Base-by-base conservation (phyloP, 257 asterid genomes). In the Ehretia macrophylla region DNA sequence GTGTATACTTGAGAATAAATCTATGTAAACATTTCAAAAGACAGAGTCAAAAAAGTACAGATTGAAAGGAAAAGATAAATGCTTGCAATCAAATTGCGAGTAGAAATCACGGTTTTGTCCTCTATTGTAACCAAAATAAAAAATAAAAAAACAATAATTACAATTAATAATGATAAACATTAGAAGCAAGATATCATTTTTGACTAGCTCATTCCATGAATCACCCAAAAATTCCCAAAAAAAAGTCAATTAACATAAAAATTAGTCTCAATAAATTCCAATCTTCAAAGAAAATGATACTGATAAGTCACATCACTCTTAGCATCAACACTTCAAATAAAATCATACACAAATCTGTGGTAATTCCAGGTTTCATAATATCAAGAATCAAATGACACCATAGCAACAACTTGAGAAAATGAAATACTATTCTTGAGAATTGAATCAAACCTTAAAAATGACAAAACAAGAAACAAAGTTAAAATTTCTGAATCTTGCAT, bases 11-110 rank as follows among this genome's bases (percentile, higher is more conserved):
- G 17, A 47, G 13, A 68, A 54, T 46, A 79, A 77, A 70, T 74
- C 94, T 87, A 77, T 45, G 14, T 21, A 58, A 14, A 35, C 59
- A 46, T 46, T 45, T 27, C 17, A 44, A 23, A 27, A 51, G 6
- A 42, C 8, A 42, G 11, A 69, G 55, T 62, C 5, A 51, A 59
- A 17, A 32, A 11, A 52, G n/a, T 17, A 49, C 17, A 8, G 40
- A 16, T 20, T 11, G 14, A 13, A 17, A 17, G 8, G 2, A 50
- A 49, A 17, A 17, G 13, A 50, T 51, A 47, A 47, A 42, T 42
- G 47, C 16, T 42, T 42, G 47, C 47, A 27, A 27, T 27, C 6
- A 6, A 27, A 27, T 27, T 27, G 6, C 6, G 35, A 27, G 35
- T 1, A 27, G 35, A 27, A 27, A 6, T 27, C 35, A 27, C 35